These are phyloP conservation scores for Neofusicoccum sp. DNA, from an alignment of 2,329 filamentous ascomycete genomes.

Conservation along the genomic window DNA sequence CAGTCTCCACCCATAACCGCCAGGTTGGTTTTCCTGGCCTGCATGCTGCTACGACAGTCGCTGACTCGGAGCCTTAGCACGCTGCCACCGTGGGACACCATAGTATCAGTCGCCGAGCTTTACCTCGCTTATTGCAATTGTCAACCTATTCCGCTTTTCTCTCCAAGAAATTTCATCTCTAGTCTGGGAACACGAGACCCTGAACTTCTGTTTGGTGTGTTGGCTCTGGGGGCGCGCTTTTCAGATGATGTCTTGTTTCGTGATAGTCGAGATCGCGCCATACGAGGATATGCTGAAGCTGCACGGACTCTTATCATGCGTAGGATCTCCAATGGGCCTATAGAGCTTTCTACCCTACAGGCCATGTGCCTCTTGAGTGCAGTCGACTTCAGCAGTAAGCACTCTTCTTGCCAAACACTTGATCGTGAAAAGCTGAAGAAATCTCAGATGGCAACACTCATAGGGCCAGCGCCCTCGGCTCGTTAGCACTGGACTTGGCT, in stretches of 20 bases:
- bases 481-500: slow-evolving; percentile 46
- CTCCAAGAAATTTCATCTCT: slow-evolving; percentile 40
- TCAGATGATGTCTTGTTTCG: slow-evolving; percentile 28
- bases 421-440: not conserved
- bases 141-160: slow-evolving; percentile 51
- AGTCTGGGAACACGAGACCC: slow-evolving; percentile 40
- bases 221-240: slow-evolving; percentile 47
- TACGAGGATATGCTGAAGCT: slow-evolving; percentile 26
- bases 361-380: slow-evolving; percentile 42
- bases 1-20: not conserved
- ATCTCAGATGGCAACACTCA: slow-evolving; percentile 46
- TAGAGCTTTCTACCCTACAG: slow-evolving; percentile 45
- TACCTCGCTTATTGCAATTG: slow-evolving; percentile 51
- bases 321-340: slow-evolving; percentile 37
- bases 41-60: too few relatives aligned
- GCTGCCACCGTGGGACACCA: not conserved
- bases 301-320: slow-evolving; percentile 40
- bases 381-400: slow-evolving; percentile 43
- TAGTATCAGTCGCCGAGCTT: slow-evolving; percentile 35
- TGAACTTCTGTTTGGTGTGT: slow-evolving; percentile 35
- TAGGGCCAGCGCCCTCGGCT: slow-evolving; percentile 45
- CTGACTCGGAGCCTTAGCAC: not conserved
- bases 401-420: not conserved
- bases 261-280: slow-evolving; percentile 21
- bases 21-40: not conserved